These are phyloP conservation scores for Colletotrichum navitas DNA, from an alignment of 2,329 filamentous ascomycete genomes.

Conservation along the genomic window DNA sequence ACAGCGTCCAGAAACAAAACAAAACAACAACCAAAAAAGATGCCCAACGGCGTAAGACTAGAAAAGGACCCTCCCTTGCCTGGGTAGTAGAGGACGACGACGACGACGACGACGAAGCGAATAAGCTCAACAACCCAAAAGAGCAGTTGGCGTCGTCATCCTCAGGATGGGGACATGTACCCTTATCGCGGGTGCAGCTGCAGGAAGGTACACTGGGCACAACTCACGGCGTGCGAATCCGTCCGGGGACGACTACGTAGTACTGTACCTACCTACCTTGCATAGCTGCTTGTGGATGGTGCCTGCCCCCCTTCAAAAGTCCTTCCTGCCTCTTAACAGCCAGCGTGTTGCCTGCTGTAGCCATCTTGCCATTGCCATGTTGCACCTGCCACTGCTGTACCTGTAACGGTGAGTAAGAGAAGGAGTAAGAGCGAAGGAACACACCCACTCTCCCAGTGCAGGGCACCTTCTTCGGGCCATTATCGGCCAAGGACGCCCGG, in stretches of 20 bases:
- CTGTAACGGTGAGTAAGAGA: not conserved
- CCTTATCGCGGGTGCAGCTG: not conserved
- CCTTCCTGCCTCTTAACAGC: not conserved
- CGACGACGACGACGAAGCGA: not conserved
- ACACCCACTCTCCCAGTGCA: not conserved
- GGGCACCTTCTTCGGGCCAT: conserved; percentile 9
- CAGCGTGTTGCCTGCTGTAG: not conserved
- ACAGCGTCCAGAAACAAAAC: not conserved
- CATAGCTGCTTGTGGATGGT: not conserved
- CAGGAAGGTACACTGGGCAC: not conserved
- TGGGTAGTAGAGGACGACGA: not conserved
- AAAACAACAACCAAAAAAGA: not conserved
- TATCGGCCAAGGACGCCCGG: conserved; percentile 22
- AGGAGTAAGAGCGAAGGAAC: conserved; percentile 4
- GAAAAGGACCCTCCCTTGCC: not conserved
- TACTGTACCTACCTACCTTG: not conserved
- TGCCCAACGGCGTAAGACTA: not conserved
- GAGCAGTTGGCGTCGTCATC: conserved; percentile 42
- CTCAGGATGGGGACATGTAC: conserved; percentile 35
- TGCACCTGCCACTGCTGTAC: not conserved
- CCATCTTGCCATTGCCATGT: not conserved
- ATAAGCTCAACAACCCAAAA: conserved; percentile 20
- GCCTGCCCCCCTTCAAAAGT: not conserved
- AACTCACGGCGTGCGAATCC: not conserved
- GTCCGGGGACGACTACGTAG: too few relatives aligned